A percentile compares a stretch with the other conserved stretches of the same genome.
Conservation (phyloP, 2,329 filamentous ascomycete genomes). For the Arthrobotrys musiformis region DNA sequence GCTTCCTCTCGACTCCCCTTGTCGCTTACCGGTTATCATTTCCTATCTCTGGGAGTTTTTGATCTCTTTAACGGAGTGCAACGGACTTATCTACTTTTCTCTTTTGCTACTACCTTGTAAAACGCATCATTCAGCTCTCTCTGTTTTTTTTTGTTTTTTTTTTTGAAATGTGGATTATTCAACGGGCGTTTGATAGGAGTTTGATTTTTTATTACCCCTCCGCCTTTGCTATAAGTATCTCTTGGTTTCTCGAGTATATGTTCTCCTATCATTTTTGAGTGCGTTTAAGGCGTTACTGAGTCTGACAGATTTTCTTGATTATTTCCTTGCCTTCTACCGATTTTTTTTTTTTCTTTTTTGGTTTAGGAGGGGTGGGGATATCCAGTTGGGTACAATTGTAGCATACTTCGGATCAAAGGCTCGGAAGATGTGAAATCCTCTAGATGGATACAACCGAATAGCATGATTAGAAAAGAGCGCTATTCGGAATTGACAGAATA, state of each 20-base stretch:
- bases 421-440: constrained; percentile 6
- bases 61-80: constrained; percentile 39
- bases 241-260: constrained; percentile 11
- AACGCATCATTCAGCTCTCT: constrained; percentile 43
- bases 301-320: background rate
- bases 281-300: constrained; percentile 51
- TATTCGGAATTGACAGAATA: constrained; percentile 15
- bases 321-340: background rate
- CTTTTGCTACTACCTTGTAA: constrained; percentile 43
- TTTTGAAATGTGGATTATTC: background rate
- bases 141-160: background rate
- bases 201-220: constrained; percentile 33
- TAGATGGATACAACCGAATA: constrained; percentile 28
- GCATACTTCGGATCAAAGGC: constrained; percentile 23
- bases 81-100: constrained; percentile 32
- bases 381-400: constrained; percentile 24
- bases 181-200: constrained; percentile 47
- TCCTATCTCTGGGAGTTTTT: constrained; percentile 32
- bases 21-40: constrained; percentile 37
- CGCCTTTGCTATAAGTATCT: constrained; percentile 16
- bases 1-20: constrained; percentile 13
- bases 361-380: constrained; percentile 6
- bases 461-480: background rate
- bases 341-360: constrained; percentile 26
- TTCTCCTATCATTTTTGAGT: constrained; percentile 50